These are phyloP conservation scores for Jaapia argillacea DNA, from an alignment of 768 basidiomycete species.

Conservation along the genomic window DNA sequence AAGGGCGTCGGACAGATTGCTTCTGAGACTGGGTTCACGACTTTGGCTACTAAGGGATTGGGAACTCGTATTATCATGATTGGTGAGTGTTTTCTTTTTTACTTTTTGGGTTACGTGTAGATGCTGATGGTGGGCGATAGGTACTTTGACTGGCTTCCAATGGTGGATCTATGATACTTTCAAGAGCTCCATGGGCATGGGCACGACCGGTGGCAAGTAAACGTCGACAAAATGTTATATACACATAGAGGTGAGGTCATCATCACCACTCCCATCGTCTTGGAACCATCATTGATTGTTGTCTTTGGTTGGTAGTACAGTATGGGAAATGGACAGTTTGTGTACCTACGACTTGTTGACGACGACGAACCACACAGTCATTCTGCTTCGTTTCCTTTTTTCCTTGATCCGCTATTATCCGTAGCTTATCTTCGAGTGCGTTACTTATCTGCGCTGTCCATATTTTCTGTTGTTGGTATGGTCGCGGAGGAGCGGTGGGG, in stretches of 20 bases:
- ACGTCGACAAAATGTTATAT: conserved; percentile 4
- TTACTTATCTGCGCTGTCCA: too few species aligned
- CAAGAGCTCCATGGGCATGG: conserved; percentile 77
- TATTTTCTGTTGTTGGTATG: too few species aligned
- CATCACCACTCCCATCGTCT: too few species aligned
- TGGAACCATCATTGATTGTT: too few species aligned
- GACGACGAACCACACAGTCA: too few species aligned
- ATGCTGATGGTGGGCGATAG: conserved; percentile 8
- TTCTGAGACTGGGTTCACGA: conserved; percentile 52
- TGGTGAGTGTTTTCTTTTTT: conserved; percentile 29
- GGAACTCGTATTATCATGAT: conserved; percentile 85
- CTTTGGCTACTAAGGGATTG: conserved; percentile 77
- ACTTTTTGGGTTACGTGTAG: not conserved
- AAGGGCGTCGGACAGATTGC: conserved; percentile 66
- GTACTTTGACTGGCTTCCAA: conserved; percentile 66
- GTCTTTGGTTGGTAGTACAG: too few species aligned
- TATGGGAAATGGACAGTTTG: too few species aligned
- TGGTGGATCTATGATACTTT: conserved; percentile 93
- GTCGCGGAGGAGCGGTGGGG: too few species aligned
- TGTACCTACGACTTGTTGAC: too few species aligned
- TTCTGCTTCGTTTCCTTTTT: too few species aligned
- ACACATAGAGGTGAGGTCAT: not conserved
- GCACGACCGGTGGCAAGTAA: conserved; percentile 85
- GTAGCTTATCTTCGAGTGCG: too few species aligned
- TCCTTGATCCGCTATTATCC: too few species aligned